Evolutionary conservation across 2,329 filamentous ascomycete species (phyloP).

Genomic region (Cytospora piceae): DNA sequence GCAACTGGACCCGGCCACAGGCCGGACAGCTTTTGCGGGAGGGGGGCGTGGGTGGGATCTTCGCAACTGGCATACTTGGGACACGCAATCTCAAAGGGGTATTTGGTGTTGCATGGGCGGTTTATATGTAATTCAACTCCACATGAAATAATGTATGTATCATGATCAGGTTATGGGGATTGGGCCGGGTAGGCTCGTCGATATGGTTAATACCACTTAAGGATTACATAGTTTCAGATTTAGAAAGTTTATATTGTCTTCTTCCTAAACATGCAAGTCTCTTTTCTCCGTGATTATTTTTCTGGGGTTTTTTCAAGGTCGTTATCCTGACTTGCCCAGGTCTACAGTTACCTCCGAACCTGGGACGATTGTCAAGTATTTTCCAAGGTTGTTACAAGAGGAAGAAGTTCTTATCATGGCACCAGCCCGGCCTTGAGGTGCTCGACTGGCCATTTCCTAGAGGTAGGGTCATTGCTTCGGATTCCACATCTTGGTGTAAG

Average conservation of each 20-base stretch:
- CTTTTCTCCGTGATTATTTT: too few species aligned
- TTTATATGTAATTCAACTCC: neutral
- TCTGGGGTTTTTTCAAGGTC: too few species aligned
- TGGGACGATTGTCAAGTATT: too few species aligned
- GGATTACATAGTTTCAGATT: neutral
- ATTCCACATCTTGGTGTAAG: too few species aligned
- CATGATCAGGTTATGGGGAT: neutral
- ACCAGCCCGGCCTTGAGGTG: too few species aligned
- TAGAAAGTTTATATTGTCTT: neutral
- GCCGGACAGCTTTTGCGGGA: neutral
- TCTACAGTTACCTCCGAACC: too few species aligned
- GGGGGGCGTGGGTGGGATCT: neutral
- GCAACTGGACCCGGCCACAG: too few species aligned
- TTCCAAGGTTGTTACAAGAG: too few species aligned
- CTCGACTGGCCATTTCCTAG: too few species aligned
- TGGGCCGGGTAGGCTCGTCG: neutral
- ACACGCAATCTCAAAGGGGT: neutral
- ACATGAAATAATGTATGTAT: neutral
- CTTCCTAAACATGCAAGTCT: neutral
- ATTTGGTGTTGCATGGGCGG: neutral
- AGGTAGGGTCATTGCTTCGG: too few species aligned
- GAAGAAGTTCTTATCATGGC: too few species aligned
- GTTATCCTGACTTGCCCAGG: too few species aligned
- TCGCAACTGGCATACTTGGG: neutral
- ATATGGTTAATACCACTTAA: neutral